Evolutionary conservation across 202 grass and related monocot genomes (phyloP).

Genomic region (Thinopyrum obtusiflorum): DNA sequence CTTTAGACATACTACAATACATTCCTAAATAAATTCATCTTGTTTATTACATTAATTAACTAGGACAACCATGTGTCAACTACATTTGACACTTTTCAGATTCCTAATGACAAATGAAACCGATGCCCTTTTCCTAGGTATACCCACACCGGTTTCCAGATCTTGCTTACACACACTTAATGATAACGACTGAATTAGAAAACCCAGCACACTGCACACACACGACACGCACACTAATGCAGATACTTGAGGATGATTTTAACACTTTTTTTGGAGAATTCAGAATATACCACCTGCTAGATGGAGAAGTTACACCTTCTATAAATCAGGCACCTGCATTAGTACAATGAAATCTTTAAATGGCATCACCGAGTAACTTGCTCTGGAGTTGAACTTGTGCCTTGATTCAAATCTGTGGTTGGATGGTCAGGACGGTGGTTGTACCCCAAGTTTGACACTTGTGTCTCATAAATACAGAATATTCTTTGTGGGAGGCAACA

Average conservation of each 20-base stretch:
- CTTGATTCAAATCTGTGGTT: not conserved
- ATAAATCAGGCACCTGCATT: not conserved
- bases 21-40: not conserved
- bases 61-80: not conserved
- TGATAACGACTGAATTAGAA: not conserved
- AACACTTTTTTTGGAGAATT: not conserved
- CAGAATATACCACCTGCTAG: not conserved
- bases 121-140: not conserved
- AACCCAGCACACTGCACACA: no score
- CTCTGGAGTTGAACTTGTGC: not conserved
- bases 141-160: not conserved
- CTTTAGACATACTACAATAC: not conserved
- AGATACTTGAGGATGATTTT: not conserved
- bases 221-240: not conserved
- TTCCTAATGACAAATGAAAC: not conserved
- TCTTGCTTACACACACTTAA: not conserved
- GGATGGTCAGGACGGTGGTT: no score
- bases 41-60: not conserved
- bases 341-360: not conserved
- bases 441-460: no score
- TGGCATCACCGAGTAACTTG: not conserved
- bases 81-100: slow-evolving; percentile 19
- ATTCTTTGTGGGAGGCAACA: no score
- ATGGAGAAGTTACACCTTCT: not conserved
- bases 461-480: no score